Evolutionary conservation across 1,139 yeast genomes (phyloP), one percentile per base, ranked within the genome.

Genomic region (Debaryomycetaceae sp.): DNA sequence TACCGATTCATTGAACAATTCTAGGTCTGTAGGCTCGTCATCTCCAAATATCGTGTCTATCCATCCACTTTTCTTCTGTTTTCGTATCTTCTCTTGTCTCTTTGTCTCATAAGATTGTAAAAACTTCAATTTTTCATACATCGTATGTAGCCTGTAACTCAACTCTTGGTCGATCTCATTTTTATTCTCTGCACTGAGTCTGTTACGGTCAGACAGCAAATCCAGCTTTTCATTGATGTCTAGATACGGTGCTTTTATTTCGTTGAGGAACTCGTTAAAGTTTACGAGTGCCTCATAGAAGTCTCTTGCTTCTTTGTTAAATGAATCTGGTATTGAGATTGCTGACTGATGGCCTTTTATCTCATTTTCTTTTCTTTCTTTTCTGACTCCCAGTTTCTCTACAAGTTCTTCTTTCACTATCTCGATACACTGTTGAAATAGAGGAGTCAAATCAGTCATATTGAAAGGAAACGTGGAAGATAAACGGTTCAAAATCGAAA

Each of bases 151-250:
- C 50, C 75, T 73, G 24, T 69, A 55, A 42, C 78, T 71, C 35
- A 78, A 67, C 43, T 79, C 82, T 41, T 77, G 74, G 44, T 79
- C 85, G 22, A 80, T 66, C 34, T 71, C 70, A 46, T 78, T 77
- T 52, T 79, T 77, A 37, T 79, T 81, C 5, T 60, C 66, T 17
- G 28, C 28, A 22, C 26, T 22, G 4, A 22, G 26, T 11, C 11
- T 22, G 2, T 11, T 11, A 3, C 26, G 7, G 11, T 22, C 26
- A 22, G 26, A 8, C 26, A 11, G 26, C 26, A 22, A 22, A 11
- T 22, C 11, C 11, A 8, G 7, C 19, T 63, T 70, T 36, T 68
- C 70, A 40, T 58, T 59, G 6, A 63, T 58, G 18, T 76, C 62
- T 16, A 77, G 53, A 49, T 81, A 81, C 11, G 68, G 61, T 2